Percentiles rank a stretch among this genome's conserved stretches.
These are phyloP conservation scores for Phytophthora agathidicida DNA, from an alignment of 352 stramenopile genomes.

Conservation along the genomic window DNA sequence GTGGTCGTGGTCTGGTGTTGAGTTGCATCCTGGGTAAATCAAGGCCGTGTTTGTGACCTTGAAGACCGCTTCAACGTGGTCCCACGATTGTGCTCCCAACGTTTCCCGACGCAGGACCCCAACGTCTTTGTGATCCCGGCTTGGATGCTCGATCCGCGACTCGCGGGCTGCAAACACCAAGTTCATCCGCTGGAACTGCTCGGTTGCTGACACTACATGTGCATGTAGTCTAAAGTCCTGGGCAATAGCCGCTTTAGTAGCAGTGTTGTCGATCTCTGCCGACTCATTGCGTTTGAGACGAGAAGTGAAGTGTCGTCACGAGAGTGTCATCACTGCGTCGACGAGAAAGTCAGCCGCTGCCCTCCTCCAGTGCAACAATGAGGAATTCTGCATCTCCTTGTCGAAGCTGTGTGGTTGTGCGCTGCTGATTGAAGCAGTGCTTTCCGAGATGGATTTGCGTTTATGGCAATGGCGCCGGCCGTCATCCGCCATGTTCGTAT, in stretches of 20 bases:
- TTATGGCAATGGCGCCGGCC: slow-evolving; percentile 6
- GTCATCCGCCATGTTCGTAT: slow-evolving; percentile 5
- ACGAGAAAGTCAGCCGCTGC: no score
- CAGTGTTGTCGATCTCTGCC: no score
- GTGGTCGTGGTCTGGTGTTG: no score
- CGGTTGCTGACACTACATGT: no score
- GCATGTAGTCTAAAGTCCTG: no score
- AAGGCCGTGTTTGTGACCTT: slow-evolving; percentile 8
- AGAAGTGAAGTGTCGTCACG: slow-evolving; percentile 14
- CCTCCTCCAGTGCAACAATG: background rate
- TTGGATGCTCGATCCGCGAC: no score
- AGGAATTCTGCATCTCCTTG: no score
- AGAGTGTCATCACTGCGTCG: background rate
- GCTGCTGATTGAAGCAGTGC: slow-evolving; percentile 18
- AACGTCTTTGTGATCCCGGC: slow-evolving; percentile 6
- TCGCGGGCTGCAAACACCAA: no score
- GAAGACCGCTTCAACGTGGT: slow-evolving; percentile 24
- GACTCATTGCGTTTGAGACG: no score
- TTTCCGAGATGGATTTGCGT: slow-evolving; percentile 2
- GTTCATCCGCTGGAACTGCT: no score
- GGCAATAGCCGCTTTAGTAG: no score
- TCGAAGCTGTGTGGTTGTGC: background rate
- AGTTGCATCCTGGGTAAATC: no score
- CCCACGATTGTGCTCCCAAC: slow-evolving; percentile 1
- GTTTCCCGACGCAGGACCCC: slow-evolving; percentile 3